phyloP scores from a whole-genome alignment of 148 eudicot species.

The Gaultheria prostrata region DNA sequence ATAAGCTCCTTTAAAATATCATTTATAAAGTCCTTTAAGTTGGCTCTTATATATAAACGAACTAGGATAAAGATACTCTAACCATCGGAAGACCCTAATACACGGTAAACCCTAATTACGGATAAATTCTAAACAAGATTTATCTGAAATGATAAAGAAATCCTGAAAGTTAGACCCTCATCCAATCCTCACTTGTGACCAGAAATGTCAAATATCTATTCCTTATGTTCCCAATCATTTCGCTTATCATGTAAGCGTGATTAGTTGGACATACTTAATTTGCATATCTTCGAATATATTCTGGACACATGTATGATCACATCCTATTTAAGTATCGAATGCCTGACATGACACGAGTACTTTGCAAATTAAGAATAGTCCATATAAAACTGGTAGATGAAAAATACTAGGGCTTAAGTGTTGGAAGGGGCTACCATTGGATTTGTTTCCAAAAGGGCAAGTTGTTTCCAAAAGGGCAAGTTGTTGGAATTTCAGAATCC shows the following conservation, averaged over 20 bases:
- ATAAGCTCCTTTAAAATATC: background rate
- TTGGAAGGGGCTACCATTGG: background rate
- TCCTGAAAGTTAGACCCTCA: background rate
- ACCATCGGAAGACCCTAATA: background rate
- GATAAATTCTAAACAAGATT: background rate
- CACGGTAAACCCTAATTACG: background rate
- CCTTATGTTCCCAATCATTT: background rate
- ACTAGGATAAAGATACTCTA: background rate
- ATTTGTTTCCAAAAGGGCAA: background rate
- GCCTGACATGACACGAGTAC: background rate
- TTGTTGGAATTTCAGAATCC: conserved; percentile 1
- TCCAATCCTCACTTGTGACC: background rate
- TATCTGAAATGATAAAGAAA: background rate
- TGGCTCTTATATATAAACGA: background rate
- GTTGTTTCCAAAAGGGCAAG: background rate
- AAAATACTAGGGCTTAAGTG: background rate
- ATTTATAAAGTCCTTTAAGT: background rate
- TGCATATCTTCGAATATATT: background rate
- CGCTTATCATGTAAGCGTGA: background rate
- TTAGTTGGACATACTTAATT: background rate
- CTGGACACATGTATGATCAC: background rate
- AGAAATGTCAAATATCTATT: background rate
- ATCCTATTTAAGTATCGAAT: background rate
- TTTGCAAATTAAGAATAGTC: background rate
- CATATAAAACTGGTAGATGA: background rate